phyloP scores from a whole-genome alignment of 306 rosid species.

The Inga leiocalycina region DNA sequence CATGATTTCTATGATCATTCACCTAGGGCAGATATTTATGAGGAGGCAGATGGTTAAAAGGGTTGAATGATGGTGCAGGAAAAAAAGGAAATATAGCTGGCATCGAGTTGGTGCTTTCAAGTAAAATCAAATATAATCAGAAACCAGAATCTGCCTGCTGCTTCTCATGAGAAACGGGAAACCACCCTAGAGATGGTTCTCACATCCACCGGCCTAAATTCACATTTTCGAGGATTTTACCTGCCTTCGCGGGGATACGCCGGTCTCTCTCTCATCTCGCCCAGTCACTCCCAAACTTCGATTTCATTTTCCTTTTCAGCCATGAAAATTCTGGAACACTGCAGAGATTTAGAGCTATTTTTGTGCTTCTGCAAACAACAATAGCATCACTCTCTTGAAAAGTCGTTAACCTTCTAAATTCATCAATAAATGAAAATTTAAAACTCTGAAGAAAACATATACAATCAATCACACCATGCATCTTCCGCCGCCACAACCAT shows the following conservation, averaged over 20 bases:
- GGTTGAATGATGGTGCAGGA: background rate
- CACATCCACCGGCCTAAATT: background rate
- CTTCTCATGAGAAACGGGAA: background rate
- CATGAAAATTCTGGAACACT: constrained; percentile 2
- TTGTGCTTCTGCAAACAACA: too few relatives aligned
- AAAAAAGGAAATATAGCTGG: background rate
- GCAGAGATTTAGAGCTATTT: background rate
- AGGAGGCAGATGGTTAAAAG: background rate
- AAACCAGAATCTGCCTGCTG: constrained; percentile 1
- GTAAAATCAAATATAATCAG: background rate
- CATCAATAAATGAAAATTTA: background rate
- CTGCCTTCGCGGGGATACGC: constrained; percentile 20
- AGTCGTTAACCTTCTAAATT: background rate
- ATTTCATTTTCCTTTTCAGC: background rate
- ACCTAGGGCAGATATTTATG: background rate
- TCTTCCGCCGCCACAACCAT: background rate
- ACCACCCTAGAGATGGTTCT: background rate
- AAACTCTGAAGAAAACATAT: background rate
- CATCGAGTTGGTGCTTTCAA: background rate
- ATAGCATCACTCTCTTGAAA: background rate
- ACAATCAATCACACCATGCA: background rate
- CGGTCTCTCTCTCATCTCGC: background rate
- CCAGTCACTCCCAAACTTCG: background rate
- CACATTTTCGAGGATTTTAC: background rate
- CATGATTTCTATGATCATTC: too few relatives aligned